phyloP scores from a whole-genome alignment of 371 early-diverging fungal species.

The Mucor velutinosus region DNA sequence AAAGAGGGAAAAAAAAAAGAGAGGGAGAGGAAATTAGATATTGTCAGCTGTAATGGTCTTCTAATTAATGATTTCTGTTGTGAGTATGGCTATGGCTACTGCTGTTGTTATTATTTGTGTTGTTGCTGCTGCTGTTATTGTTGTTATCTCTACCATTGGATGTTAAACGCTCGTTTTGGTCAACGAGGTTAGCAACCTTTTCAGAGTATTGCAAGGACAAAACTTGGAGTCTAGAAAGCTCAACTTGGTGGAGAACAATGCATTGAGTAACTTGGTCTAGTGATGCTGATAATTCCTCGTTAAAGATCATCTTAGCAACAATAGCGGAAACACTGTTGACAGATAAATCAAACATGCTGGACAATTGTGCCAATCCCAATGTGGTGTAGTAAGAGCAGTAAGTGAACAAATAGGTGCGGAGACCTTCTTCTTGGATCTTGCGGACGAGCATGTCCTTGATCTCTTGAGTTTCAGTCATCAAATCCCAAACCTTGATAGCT shows the following conservation, averaged over 20 bases:
- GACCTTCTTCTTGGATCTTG: conserved; percentile 94
- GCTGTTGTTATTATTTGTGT: conserved; percentile 6
- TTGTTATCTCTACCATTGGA: conserved; percentile 14
- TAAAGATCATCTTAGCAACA: conserved; percentile 92
- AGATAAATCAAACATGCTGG: conserved; percentile 85
- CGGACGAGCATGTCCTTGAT: conserved; percentile 89
- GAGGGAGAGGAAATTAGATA: conserved; percentile 10
- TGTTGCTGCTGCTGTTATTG: conserved; percentile 4
- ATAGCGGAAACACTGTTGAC: conserved; percentile 69
- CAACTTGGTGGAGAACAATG: conserved; percentile 83
- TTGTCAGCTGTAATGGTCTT: conserved; percentile 7
- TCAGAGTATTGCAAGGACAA: conserved; percentile 86
- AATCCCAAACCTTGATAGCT: conserved; percentile 95
- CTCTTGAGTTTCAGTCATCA: conserved; percentile 76
- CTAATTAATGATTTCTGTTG: conserved; percentile 16
- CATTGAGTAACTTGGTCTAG: conserved; percentile 80
- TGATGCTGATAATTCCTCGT: conserved; percentile 85
- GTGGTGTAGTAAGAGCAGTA: conserved; percentile 89
- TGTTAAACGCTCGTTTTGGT: conserved; percentile 85
- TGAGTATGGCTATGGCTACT: conserved; percentile 3
- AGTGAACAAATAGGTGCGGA: conserved; percentile 95
- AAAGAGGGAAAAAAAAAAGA: not conserved
- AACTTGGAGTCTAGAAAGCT: conserved; percentile 83
- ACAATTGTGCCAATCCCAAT: conserved; percentile 78
- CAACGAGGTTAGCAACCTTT: conserved; percentile 86